Conservation (phyloP, 2,329 filamentous ascomycete genomes). For the Alternaria incomplexa region DNA sequence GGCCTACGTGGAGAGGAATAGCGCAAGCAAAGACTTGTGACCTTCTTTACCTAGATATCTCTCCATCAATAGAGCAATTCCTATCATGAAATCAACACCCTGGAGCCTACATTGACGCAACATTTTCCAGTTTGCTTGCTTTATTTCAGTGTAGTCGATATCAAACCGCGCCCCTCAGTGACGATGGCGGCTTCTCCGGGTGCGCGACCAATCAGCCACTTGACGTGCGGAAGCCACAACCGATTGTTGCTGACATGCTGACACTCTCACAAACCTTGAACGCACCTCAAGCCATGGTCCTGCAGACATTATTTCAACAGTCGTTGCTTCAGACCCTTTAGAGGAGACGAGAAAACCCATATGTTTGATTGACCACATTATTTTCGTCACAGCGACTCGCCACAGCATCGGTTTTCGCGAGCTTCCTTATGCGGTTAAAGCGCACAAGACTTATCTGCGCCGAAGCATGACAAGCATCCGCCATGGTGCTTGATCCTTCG, state of each 20-base stretch:
- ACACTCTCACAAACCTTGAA: not conserved
- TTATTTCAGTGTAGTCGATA: not conserved
- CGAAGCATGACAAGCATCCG: constrained; percentile 31
- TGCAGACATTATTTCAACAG: not conserved
- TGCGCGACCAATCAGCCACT: not conserved
- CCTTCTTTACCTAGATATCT: not conserved
- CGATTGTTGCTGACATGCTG: not conserved
- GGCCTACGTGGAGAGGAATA: not conserved
- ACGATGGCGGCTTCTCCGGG: not conserved
- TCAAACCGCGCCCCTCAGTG: not conserved
- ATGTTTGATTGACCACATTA: not conserved
- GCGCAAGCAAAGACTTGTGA: not conserved
- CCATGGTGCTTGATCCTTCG: constrained; percentile 25
- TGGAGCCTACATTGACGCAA: not conserved
- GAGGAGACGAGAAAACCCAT: not conserved
- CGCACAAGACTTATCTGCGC: constrained; percentile 18
- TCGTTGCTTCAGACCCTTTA: not conserved
- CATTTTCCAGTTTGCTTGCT: not conserved
- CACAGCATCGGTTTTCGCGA: not conserved
- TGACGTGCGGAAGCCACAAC: not conserved
- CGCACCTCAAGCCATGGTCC: not conserved
- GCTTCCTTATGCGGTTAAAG: constrained; percentile 27
- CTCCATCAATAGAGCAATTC: not conserved
- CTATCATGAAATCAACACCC: not conserved
- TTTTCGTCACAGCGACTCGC: not conserved